These are phyloP conservation scores for Fraxinus ornus DNA, from an alignment of 305 asterid species.

Conservation along the genomic window DNA sequence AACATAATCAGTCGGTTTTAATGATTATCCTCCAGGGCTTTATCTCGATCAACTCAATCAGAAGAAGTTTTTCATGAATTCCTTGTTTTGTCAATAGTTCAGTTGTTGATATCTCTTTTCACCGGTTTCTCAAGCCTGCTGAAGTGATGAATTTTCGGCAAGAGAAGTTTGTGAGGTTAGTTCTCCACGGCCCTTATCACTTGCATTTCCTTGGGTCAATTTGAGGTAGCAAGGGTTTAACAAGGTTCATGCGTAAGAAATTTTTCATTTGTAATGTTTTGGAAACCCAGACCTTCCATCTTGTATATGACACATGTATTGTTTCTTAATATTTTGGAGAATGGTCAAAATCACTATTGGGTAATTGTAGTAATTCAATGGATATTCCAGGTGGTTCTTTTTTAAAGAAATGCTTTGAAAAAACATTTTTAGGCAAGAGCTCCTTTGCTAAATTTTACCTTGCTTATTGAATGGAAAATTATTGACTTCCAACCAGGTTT, in stretches of 20 bases:
- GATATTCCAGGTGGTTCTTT: background rate
- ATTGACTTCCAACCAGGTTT: background rate
- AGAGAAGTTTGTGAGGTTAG: slow-evolving; percentile 52
- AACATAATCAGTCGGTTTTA: slow-evolving; percentile 9
- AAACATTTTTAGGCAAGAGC: background rate
- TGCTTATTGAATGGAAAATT: background rate
- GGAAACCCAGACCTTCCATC: background rate
- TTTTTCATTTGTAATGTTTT: background rate
- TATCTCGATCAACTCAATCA: slow-evolving; percentile 14
- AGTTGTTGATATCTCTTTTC: slow-evolving; percentile 11
- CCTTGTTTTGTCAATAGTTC: background rate
- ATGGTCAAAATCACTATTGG: background rate
- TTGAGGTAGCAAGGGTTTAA: background rate
- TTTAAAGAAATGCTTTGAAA: background rate
- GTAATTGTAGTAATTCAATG: background rate
- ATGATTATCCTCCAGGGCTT: slow-evolving; percentile 24
- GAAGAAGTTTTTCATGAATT: slow-evolving; percentile 13
- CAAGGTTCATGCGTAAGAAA: background rate
- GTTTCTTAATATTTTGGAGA: background rate
- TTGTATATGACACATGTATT: background rate
- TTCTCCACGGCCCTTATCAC: slow-evolving; percentile 18
- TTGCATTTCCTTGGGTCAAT: slow-evolving; percentile 11
- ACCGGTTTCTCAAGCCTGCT: slow-evolving; percentile 21
- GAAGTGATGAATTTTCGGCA: slow-evolving; percentile 36
- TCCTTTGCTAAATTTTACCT: background rate